These are phyloP conservation scores for Cryptococcus deneoformans DNA, from an alignment of 1,284 basidiomycete species.

Conservation along the genomic window DNA sequence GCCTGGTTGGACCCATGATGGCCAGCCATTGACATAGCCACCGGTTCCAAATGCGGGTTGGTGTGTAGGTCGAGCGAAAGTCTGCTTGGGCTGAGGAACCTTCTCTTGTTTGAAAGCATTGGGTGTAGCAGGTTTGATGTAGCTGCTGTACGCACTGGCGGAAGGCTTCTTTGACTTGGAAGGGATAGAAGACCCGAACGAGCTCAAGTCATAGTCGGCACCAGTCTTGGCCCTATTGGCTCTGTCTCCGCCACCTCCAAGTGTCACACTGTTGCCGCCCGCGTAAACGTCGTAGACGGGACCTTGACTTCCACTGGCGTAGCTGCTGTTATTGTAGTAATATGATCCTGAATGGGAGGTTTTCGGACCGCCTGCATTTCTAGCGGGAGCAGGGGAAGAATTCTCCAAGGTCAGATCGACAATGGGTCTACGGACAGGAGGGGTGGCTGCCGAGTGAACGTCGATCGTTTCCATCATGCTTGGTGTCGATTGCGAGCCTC, in stretches of 20 bases:
- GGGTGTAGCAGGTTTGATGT: constrained; percentile 39
- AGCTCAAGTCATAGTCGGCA: constrained; percentile 10
- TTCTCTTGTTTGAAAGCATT: constrained; percentile 19
- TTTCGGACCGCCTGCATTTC: neutral
- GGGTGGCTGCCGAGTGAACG: constrained; percentile 6
- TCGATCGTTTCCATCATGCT: constrained; percentile 13
- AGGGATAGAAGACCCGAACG: constrained; percentile 11
- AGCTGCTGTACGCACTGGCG: constrained; percentile 20
- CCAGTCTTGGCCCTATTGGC: neutral
- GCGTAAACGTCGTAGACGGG: neutral
- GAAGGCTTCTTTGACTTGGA: constrained; percentile 1
- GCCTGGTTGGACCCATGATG: constrained; percentile 9
- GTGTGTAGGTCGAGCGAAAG: constrained; percentile 8
- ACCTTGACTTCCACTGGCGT: neutral
- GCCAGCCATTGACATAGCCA: constrained; percentile 5
- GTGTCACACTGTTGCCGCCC: neutral
- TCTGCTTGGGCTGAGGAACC: constrained; percentile 9
- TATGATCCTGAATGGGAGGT: neutral
- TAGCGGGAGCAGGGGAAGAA: constrained; percentile 5
- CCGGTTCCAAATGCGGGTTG: constrained; percentile 6
- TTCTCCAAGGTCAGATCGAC: constrained; percentile 14
- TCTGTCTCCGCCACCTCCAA: no score
- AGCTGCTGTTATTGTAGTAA: neutral
- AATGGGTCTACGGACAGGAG: neutral
- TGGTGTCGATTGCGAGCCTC: neutral